These are phyloP conservation scores for Macrolepiota albuminosa DNA, from an alignment of 768 basidiomycete genomes.

Conservation along the genomic window DNA sequence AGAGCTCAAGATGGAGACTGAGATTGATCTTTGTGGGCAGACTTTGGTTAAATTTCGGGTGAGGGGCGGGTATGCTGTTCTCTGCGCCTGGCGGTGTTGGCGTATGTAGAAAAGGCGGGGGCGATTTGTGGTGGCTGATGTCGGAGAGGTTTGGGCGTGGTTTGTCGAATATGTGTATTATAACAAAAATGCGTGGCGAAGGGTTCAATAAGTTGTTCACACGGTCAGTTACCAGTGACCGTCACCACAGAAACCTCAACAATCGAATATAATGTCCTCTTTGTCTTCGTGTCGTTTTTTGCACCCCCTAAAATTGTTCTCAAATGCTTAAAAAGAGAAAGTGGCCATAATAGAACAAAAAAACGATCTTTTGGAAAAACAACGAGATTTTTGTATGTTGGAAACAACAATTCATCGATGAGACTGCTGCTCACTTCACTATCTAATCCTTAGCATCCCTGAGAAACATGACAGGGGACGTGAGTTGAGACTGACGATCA, in stretches of 20 bases:
- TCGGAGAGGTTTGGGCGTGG: background rate
- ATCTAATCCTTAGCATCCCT: background rate
- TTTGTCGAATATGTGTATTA: background rate
- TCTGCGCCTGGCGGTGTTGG: background rate
- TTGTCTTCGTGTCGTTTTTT: slow-evolving; percentile 1
- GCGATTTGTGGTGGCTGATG: background rate
- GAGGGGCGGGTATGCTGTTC: background rate
- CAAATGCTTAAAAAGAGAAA: background rate
- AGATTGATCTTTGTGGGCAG: slow-evolving; percentile 5
- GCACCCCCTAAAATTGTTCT: background rate
- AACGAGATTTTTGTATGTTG: background rate
- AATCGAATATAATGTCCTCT: background rate
- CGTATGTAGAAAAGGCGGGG: slow-evolving; percentile 1
- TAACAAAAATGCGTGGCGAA: slow-evolving; percentile 6
- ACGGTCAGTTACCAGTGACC: slow-evolving; percentile 5
- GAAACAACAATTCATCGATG: background rate
- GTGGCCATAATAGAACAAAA: background rate
- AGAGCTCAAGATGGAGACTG: slow-evolving; percentile 8
- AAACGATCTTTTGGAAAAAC: background rate
- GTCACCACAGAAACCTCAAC: background rate
- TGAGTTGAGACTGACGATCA: background rate
- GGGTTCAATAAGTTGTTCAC: slow-evolving; percentile 8
- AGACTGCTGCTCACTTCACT: background rate
- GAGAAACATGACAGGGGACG: background rate
- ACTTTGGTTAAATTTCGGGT: background rate